Conservation (phyloP, 208 protist genomes). For the Phytomonas francai region DNA sequence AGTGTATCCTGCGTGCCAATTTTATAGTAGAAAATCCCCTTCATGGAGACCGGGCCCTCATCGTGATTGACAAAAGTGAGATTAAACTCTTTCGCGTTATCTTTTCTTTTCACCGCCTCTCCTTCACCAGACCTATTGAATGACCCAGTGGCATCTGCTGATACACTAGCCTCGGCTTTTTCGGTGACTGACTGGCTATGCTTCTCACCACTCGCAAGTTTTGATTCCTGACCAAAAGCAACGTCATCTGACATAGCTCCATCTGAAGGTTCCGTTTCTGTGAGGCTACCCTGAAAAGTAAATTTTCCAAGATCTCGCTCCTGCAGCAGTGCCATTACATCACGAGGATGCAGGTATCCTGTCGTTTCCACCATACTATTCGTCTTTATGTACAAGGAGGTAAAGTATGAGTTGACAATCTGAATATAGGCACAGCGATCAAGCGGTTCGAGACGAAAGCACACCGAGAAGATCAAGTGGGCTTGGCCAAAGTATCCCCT, state of each 20-base stretch:
- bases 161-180: background rate
- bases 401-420: conserved; percentile 70
- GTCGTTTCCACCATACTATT: conserved; percentile 57
- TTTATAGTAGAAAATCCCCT: conserved; percentile 76
- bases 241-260: background rate
- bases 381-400: conserved; percentile 36
- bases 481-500: background rate
- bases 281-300: background rate
- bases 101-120: background rate
- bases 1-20: conserved; percentile 22
- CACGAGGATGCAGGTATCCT: conserved; percentile 45
- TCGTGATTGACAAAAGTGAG: conserved; percentile 50
- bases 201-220: background rate
- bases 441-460: conserved; percentile 8
- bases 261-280: background rate
- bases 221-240: background rate
- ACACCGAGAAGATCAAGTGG: background rate
- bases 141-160: background rate
- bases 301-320: conserved; percentile 16
- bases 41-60: conserved; percentile 53
- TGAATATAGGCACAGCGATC: conserved; percentile 18
- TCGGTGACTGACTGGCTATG: background rate
- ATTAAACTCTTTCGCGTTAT: conserved; percentile 30
- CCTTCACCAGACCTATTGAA: background rate
- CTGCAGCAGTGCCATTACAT: conserved; percentile 47